Percentiles rank a stretch among this genome's conserved stretches.
phyloP scores from a whole-genome alignment of 805 yeast species.

The Barnettozyma pratensis region DNA sequence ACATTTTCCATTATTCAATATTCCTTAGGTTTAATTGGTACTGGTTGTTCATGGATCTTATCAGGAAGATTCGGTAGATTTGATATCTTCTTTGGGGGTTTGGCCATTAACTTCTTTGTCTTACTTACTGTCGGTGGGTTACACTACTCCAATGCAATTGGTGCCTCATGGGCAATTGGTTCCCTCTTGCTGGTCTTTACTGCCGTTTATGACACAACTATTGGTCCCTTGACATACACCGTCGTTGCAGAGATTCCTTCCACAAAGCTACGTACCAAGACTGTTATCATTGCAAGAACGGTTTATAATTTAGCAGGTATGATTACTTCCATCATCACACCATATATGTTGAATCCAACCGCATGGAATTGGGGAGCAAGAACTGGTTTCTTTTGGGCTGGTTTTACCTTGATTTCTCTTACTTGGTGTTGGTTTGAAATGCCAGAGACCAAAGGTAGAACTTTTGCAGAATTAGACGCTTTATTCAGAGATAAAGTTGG shows the following conservation, averaged over 20 bases:
- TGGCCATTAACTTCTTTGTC: conserved; percentile 9
- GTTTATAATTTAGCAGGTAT: conserved; percentile 30
- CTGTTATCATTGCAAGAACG: conserved; percentile 31
- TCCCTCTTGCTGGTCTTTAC: conserved; percentile 27
- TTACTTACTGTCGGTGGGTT: conserved; percentile 25
- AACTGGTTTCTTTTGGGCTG: conserved; percentile 42
- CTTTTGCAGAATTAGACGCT: conserved; percentile 52
- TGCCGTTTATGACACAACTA: conserved; percentile 32
- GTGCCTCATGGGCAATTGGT: conserved; percentile 26
- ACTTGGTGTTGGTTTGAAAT: conserved; percentile 44
- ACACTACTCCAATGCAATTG: conserved; percentile 14
- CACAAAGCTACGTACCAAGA: conserved; percentile 34
- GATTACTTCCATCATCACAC: conserved; percentile 33
- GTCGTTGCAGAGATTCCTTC: conserved; percentile 38
- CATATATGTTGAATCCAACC: conserved; percentile 43
- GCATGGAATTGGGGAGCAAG: conserved; percentile 40
- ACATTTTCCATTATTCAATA: conserved; percentile 32
- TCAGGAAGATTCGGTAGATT: conserved; percentile 29
- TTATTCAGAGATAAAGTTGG: conserved; percentile 34
- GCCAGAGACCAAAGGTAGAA: conserved; percentile 53
- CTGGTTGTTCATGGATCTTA: conserved; percentile 29
- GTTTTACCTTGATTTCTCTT: conserved; percentile 25
- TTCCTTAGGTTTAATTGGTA: conserved; percentile 29
- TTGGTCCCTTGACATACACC: conserved; percentile 37
- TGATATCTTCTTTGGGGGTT: conserved; percentile 24